Evolutionary conservation across 2,329 filamentous ascomycete species (phyloP).

Genomic region (Rhynchosporium secalis): DNA sequence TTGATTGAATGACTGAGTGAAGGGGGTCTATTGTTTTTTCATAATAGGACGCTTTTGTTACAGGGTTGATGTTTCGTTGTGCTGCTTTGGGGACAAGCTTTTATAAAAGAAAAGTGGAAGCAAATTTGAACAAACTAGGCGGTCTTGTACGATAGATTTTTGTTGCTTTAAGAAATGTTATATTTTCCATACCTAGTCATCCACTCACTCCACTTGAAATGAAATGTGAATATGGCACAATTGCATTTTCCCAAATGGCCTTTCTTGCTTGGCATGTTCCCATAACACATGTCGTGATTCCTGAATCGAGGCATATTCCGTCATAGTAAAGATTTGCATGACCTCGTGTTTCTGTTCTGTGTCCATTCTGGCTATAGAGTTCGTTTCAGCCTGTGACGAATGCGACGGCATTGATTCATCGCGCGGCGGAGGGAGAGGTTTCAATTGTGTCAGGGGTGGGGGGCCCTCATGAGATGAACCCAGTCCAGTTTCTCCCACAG

Average conservation of each 20-base stretch:
- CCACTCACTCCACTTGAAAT: background rate
- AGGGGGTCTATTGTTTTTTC: conserved; percentile 21
- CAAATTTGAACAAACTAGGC: conserved; percentile 8
- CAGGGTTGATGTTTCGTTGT: conserved; percentile 14
- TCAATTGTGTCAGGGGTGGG: background rate
- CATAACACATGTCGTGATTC: background rate
- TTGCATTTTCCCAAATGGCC: background rate
- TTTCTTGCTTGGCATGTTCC: background rate
- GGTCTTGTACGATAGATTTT: conserved; percentile 21
- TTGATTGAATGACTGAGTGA: conserved; percentile 19
- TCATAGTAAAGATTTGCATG: conserved; percentile 5
- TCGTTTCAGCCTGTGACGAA: conserved; percentile 24
- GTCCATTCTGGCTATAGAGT: background rate
- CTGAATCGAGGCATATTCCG: background rate
- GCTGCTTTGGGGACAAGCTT: conserved; percentile 15
- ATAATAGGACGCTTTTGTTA: conserved; percentile 19
- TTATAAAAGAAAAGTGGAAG: conserved; percentile 11
- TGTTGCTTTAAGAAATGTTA: conserved; percentile 7
- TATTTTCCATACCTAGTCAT: background rate
- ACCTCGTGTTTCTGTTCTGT: conserved; percentile 12
- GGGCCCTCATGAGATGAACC: conserved; percentile 2
- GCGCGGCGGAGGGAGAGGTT: conserved; percentile 18
- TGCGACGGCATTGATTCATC: conserved; percentile 17
- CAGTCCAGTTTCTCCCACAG: background rate
- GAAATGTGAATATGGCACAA: no score